Evolutionary conservation across 805 yeast species (phyloP).

Genomic region (Suhomyces sp.): DNA sequence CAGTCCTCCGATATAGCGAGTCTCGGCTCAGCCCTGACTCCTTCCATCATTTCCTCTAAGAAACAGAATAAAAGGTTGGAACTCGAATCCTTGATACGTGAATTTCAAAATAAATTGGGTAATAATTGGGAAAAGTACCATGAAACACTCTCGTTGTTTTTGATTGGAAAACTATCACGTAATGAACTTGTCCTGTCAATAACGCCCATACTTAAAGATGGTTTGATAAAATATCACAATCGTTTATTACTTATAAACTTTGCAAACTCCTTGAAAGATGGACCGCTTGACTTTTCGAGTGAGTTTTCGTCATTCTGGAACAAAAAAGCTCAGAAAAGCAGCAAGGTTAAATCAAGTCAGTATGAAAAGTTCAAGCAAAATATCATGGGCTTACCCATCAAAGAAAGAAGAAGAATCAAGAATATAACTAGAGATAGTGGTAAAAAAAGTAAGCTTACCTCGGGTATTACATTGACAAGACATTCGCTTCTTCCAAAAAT

Average conservation of each 20-base stretch:
- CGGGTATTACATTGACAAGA: constrained; percentile 65
- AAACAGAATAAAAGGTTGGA: constrained; percentile 26
- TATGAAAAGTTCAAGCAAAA: constrained; percentile 80
- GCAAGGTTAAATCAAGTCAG: constrained; percentile 59
- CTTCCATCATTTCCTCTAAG: background rate
- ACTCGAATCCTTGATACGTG: constrained; percentile 54
- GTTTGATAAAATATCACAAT: constrained; percentile 68
- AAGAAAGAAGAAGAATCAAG: constrained; percentile 83
- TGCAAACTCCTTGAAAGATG: constrained; percentile 79
- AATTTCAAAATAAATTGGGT: constrained; percentile 72
- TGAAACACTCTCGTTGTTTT: constrained; percentile 68
- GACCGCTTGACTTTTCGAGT: constrained; percentile 55
- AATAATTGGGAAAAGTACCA: constrained; percentile 85
- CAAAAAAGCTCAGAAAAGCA: constrained; percentile 47
- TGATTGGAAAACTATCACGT: constrained; percentile 77
- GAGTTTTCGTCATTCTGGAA: constrained; percentile 46
- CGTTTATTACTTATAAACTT: constrained; percentile 75
- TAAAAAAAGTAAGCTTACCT: constrained; percentile 68
- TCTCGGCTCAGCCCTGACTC: background rate
- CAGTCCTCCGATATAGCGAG: constrained; percentile 1
- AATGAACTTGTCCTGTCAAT: constrained; percentile 64
- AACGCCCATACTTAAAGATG: constrained; percentile 50
- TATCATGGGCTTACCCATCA: constrained; percentile 78
- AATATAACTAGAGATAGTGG: constrained; percentile 81
- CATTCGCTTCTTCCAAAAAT: constrained; percentile 78